Evolutionary conservation across 345 rosid species (phyloP).

Genomic region (Isatis tinctoria): DNA sequence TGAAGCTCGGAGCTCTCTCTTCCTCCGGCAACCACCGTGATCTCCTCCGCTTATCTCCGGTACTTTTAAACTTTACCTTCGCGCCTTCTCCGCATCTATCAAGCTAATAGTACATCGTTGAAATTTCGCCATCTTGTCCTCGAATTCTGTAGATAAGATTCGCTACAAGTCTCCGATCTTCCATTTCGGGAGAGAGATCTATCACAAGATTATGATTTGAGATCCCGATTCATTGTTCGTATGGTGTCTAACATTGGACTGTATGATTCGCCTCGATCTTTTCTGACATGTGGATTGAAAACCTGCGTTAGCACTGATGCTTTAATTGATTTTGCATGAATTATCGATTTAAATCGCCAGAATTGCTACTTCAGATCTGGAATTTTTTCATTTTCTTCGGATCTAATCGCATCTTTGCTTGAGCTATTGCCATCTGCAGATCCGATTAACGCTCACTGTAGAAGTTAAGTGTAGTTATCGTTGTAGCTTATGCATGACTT

Average conservation of each 20-base stretch:
- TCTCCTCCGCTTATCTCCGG: slow-evolving; percentile 16
- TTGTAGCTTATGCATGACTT: neutral
- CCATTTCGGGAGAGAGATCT: slow-evolving; percentile 20
- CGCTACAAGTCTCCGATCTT: slow-evolving; percentile 15
- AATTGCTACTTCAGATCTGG: slow-evolving; percentile 11
- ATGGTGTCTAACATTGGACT: neutral
- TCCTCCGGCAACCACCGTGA: slow-evolving; percentile 6
- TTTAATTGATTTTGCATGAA: slow-evolving; percentile 6
- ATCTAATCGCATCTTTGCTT: neutral
- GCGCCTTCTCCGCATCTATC: neutral
- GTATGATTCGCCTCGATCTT: slow-evolving; percentile 17
- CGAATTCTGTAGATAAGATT: slow-evolving; percentile 6
- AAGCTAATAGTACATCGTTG: neutral
- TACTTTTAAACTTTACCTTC: neutral
- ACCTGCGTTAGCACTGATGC: neutral
- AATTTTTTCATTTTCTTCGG: neutral
- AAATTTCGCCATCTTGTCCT: neutral
- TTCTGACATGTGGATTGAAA: neutral
- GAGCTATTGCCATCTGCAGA: neutral
- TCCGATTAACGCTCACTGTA: neutral
- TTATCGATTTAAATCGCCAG: neutral
- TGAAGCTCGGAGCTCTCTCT: slow-evolving; percentile 23
- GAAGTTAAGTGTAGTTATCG: neutral
- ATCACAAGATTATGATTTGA: neutral
- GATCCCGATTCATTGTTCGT: slow-evolving; percentile 10